These are phyloP conservation scores for Tulasnella sp. DNA, from an alignment of 768 basidiomycete genomes.

Conservation along the genomic window DNA sequence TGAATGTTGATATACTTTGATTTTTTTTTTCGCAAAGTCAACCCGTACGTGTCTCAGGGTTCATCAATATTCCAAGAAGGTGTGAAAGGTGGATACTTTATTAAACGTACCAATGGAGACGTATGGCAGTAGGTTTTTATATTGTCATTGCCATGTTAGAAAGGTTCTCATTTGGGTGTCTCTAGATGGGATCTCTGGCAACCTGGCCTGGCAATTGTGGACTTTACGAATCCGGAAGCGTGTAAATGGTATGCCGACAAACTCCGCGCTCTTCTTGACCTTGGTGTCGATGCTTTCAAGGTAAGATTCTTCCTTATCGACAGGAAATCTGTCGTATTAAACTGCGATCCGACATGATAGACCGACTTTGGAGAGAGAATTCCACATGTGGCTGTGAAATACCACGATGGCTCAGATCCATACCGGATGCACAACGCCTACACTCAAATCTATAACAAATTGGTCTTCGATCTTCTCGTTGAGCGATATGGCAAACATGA, in stretches of 20 bases:
- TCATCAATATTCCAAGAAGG: constrained; percentile 60
- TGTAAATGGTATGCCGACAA: constrained; percentile 43
- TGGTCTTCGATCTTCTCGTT: constrained; percentile 51
- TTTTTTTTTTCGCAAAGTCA: constrained; percentile 29
- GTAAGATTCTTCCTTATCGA: background rate
- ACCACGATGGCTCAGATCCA: constrained; percentile 55
- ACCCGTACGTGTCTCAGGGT: constrained; percentile 57
- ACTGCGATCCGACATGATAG: constrained; percentile 7
- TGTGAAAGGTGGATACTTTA: constrained; percentile 51
- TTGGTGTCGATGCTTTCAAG: constrained; percentile 48
- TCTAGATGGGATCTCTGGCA: constrained; percentile 50
- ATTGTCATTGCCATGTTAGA: background rate
- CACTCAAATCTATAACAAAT: constrained; percentile 53
- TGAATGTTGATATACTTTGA: background rate
- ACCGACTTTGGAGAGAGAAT: constrained; percentile 72
- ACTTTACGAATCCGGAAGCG: constrained; percentile 49
- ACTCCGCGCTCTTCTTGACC: constrained; percentile 36
- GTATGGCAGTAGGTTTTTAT: constrained; percentile 26
- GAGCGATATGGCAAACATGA: constrained; percentile 47
- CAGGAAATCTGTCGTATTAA: background rate
- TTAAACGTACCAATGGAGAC: constrained; percentile 51
- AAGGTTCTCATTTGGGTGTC: background rate
- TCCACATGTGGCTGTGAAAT: constrained; percentile 48
- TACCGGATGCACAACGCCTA: constrained; percentile 62
- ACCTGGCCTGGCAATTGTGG: constrained; percentile 38